These are phyloP conservation scores for Hymenochaete sp. DNA, from an alignment of 1,284 basidiomycete genomes.

Conservation along the genomic window DNA sequence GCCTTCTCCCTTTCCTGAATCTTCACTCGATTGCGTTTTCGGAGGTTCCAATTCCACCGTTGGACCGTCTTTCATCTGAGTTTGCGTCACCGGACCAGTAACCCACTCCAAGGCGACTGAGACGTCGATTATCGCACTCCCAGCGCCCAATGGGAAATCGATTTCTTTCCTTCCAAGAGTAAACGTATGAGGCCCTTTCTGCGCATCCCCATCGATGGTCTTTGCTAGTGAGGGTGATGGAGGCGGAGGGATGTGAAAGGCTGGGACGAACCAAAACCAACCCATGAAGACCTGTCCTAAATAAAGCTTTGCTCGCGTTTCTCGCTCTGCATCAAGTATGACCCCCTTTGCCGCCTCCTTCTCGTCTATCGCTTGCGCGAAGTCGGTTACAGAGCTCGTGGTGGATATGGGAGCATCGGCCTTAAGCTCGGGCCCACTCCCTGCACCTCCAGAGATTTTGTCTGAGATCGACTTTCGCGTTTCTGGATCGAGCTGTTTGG, in stretches of 20 bases:
- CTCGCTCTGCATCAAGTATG: conserved; percentile 58
- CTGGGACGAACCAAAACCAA: conserved; percentile 79
- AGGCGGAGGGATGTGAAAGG: conserved; percentile 62
- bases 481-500: not conserved
- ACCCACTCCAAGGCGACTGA: conserved; percentile 44
- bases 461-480: not conserved
- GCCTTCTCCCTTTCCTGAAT: conserved; percentile 19
- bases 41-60: conserved; percentile 21
- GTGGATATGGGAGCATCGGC: conserved; percentile 33
- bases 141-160: conserved; percentile 71
- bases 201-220: not conserved
- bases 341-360: conserved; percentile 34
- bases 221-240: conserved; percentile 9
- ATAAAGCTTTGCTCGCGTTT: conserved; percentile 72
- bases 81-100: too few relatives aligned
- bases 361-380: conserved; percentile 10
- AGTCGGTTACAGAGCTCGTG: conserved; percentile 22
- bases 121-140: conserved; percentile 56
- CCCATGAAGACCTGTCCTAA: conserved; percentile 70
- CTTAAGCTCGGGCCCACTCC: conserved; percentile 18
- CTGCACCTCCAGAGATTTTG: not conserved
- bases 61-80: too few relatives aligned
- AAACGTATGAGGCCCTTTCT: conserved; percentile 19
- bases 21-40: conserved; percentile 22
- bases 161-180: conserved; percentile 47